Evolutionary conservation across 1,284 basidiomycete species (phyloP), one percentile per base, ranked within the genome.

Genomic region (Microbotryum saponariae): DNA sequence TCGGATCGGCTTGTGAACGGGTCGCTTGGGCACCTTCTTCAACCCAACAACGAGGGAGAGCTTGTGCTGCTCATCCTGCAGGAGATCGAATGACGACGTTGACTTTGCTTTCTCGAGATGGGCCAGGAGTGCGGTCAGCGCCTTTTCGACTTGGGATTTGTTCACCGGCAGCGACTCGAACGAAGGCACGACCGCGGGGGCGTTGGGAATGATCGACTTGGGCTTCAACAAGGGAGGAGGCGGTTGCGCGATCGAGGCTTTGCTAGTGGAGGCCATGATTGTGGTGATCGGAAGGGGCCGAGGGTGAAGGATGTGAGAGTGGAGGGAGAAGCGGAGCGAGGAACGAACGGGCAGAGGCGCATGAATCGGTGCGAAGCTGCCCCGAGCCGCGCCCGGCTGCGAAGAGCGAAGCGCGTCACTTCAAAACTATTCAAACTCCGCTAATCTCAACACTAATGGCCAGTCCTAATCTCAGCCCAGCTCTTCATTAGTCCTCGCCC

Each of bases 21-120:
- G 84, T 70, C 83, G 52, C 61, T 54, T 64, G 4, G 66, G 64
- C 72, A 91, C 86, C 70, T 81, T 82, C 79, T 93, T 93, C 64
- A 89, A 84, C 21, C 87, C 83, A 62, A 96, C 80, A 68, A 87
- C 84, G 29, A 96, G 80, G 88, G 89, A 94, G 57, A 97, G 80
- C 73, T 85, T 79, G 73, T 70, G 64, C 44, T 88, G 87, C 74
- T 84, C 87, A 52, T 80, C 82, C 0, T 84, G 80, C 58, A 96
- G 76, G n/a, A 96, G 82, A 73, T 93, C 85, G 0, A 77, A 84
- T 73, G 88, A 84, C 66, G 86, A 83, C 71, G 86, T 77, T 68
- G 25, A 25, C 25, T 25, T 25, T 82, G 76, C 64, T 83, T 88
- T 86, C 56, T 77, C 73, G 48, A 85, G 83, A 73, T 93, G 82